Evolutionary conservation across 176 grass and related monocot genomes (phyloP).

Genomic region (Poa pratensis): DNA sequence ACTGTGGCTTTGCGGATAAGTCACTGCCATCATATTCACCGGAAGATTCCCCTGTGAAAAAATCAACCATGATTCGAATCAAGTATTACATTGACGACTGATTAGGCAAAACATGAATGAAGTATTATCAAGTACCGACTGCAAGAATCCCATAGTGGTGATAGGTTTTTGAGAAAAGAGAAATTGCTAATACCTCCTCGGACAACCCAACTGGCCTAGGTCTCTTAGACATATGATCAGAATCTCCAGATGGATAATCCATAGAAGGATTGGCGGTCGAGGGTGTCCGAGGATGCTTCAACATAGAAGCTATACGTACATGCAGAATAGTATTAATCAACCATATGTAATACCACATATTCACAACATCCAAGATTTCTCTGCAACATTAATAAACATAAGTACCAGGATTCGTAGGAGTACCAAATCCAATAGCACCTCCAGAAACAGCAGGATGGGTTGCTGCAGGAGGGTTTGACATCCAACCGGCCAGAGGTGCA

Average conservation of each 20-base stretch:
- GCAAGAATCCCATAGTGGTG: conserved; percentile 29
- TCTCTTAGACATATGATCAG: conserved; percentile 88
- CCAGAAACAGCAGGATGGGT: conserved; percentile 83
- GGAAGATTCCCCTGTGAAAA: conserved; percentile 85
- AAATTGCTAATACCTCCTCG: conserved; percentile 72
- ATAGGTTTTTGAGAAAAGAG: conserved; percentile 26
- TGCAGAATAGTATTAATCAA: conserved; percentile 33
- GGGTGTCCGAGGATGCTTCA: conserved; percentile 93
- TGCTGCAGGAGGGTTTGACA: conserved; percentile 86
- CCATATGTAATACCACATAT: background rate
- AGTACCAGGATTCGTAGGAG: conserved; percentile 93
- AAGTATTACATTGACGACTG: conserved; percentile 16
- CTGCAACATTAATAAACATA: conserved; percentile 34
- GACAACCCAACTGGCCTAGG: conserved; percentile 88
- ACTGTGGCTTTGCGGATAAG: conserved; percentile 86
- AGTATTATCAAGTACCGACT: conserved; percentile 11
- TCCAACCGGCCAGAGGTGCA: conserved; percentile 93
- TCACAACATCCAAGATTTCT: conserved; percentile 35
- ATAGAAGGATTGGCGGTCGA: conserved; percentile 69
- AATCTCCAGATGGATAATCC: conserved; percentile 92
- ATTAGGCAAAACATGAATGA: conserved; percentile 12
- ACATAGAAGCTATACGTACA: conserved; percentile 59
- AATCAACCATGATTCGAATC: conserved; percentile 28
- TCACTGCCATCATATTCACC: conserved; percentile 77
- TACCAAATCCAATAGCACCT: conserved; percentile 86